Percentiles rank a stretch among this genome's conserved stretches.
Evolutionary conservation across 2,329 filamentous ascomycete species (phyloP).

Genomic region (Paecilomyces sp.): DNA sequence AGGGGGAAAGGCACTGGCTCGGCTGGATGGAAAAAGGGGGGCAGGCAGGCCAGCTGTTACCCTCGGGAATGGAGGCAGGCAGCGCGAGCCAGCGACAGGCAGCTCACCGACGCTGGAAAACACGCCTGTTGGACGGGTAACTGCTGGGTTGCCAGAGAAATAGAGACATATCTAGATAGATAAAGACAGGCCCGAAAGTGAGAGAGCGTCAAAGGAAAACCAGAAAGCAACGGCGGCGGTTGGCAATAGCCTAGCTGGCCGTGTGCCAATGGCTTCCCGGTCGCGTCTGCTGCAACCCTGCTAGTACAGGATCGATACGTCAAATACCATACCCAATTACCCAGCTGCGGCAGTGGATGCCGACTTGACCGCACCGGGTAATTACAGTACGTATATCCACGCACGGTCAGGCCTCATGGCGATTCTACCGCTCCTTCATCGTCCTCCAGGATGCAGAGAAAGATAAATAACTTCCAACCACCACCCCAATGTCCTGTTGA

Average conservation of each 20-base stretch:
- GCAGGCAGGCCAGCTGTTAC: background rate
- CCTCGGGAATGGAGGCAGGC: background rate
- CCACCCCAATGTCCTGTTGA: background rate
- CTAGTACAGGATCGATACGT: too few relatives aligned
- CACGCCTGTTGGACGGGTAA: background rate
- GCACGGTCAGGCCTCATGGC: background rate
- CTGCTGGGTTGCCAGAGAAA: background rate
- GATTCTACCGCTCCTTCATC: background rate
- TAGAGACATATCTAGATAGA: background rate
- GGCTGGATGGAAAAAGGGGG: conserved; percentile 8
- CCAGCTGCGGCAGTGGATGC: background rate
- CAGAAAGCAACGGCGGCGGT: background rate
- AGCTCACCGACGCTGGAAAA: background rate
- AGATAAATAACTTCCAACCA: background rate
- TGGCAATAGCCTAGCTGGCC: background rate
- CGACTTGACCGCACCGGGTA: background rate
- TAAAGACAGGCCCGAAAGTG: too few relatives aligned
- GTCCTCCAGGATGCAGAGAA: background rate
- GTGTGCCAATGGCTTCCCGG: background rate
- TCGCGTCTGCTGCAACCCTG: too few relatives aligned
- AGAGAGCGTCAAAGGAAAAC: too few relatives aligned
- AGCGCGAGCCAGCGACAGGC: background rate
- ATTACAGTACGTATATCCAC: background rate
- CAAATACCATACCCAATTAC: too few relatives aligned
- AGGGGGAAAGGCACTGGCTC: conserved; percentile 3